A percentile compares a stretch with the other conserved stretches of the same genome.
These are phyloP conservation scores for Candida odintsovae DNA, from an alignment of 805 yeast genomes.

Conservation along the genomic window DNA sequence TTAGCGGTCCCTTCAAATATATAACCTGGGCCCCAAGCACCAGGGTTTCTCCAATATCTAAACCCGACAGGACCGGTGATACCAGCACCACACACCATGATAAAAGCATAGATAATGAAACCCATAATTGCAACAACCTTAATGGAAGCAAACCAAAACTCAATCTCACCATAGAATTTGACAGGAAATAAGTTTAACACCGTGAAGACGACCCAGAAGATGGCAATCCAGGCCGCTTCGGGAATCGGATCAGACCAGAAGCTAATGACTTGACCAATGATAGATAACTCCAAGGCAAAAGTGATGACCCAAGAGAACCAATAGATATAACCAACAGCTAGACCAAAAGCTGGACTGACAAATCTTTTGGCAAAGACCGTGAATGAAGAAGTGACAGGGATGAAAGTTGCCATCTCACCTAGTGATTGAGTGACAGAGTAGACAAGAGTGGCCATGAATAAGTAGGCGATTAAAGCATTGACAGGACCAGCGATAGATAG, in stretches of 20 bases:
- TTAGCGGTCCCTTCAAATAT: conserved; percentile 3
- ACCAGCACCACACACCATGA: conserved; percentile 9
- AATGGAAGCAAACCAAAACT: conserved; percentile 7
- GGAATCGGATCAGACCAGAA: conserved; percentile 8
- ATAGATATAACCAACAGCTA: conserved; percentile 6
- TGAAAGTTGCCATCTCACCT: conserved; percentile 8
- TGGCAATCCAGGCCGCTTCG: conserved; percentile 4
- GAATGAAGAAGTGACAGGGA: conserved; percentile 8
- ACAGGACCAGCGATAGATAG: conserved; percentile 7
- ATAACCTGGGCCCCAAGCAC: conserved; percentile 9
- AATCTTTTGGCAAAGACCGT: conserved; percentile 6
- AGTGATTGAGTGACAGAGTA: conserved; percentile 7
- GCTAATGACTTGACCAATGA: conserved; percentile 5
- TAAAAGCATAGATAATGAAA: conserved; percentile 4
- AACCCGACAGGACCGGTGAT: conserved; percentile 6
- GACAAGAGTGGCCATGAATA: conserved; percentile 6
- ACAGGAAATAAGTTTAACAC: conserved; percentile 6
- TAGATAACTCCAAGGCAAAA: conserved; percentile 5
- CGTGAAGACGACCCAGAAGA: conserved; percentile 4
- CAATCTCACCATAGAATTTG: conserved; percentile 6
- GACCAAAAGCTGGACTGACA: conserved; percentile 5
- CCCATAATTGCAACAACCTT: conserved; percentile 8
- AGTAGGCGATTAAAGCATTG: conserved; percentile 2
- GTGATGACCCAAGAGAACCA: conserved; percentile 10
- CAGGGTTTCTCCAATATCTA: conserved; percentile 9